These are phyloP conservation scores for Fusarium sp. DNA, from an alignment of 2,329 filamentous ascomycete species.

Conservation along the genomic window DNA sequence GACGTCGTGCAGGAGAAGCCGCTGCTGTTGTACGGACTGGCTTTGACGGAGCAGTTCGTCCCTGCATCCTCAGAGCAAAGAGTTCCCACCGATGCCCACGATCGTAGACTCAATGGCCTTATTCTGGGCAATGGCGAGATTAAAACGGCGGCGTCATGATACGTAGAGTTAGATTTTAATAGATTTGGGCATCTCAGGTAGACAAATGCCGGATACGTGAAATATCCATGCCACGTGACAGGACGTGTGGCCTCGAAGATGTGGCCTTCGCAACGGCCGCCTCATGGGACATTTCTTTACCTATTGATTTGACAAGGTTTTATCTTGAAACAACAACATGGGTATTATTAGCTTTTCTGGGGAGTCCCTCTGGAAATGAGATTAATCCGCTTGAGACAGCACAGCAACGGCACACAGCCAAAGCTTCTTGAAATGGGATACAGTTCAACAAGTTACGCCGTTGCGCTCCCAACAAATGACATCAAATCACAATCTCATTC, in stretches of 20 bases:
- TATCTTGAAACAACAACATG: background rate
- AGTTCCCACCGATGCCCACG: slow-evolving; percentile 80
- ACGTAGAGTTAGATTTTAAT: slow-evolving; percentile 19
- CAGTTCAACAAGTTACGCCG: background rate
- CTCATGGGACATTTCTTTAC: background rate
- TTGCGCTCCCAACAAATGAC: background rate
- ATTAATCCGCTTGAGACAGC: background rate
- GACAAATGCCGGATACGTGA: background rate
- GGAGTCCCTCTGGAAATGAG: background rate
- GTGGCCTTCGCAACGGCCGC: background rate
- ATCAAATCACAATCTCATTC: background rate
- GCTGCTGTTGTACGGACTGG: slow-evolving; percentile 76
- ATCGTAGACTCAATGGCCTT: slow-evolving; percentile 83
- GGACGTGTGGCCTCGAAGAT: background rate
- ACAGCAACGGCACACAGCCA: background rate
- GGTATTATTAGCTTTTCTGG: background rate
- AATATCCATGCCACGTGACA: background rate
- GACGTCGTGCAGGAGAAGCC: slow-evolving; percentile 48
- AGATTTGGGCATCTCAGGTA: background rate
- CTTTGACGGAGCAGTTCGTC: slow-evolving; percentile 87
- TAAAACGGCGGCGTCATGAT: slow-evolving; percentile 54
- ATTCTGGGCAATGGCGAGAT: slow-evolving; percentile 77
- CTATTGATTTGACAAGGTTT: background rate
- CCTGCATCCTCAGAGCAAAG: slow-evolving; percentile 64
- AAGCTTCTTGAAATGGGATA: background rate